A percentile compares a stretch with the other conserved stretches of the same genome.
Conservation (phyloP, 148 eudicot species). For the Rhododendron griersonianum region DNA sequence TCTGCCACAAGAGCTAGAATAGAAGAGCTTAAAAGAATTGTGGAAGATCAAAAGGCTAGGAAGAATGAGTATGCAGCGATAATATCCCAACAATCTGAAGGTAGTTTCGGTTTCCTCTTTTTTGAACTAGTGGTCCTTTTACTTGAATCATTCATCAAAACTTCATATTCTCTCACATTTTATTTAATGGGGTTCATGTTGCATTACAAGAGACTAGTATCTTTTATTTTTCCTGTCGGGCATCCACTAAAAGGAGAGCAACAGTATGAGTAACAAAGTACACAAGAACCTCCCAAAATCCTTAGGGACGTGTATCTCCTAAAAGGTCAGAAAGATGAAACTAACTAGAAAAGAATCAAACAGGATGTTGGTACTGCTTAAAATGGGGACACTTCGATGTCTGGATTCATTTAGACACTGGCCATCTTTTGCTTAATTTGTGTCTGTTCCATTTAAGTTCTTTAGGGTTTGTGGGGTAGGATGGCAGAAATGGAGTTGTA, state of each 20-base stretch:
- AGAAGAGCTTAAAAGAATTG: conserved; percentile 60
- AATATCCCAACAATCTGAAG: conserved; percentile 64
- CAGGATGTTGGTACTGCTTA: background rate
- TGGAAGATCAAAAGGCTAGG: conserved; percentile 57
- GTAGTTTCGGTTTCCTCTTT: conserved; percentile 23
- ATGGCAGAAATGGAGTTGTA: conserved; percentile 4
- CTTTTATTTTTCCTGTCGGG: background rate
- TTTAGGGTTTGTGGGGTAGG: background rate
- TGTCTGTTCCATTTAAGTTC: background rate
- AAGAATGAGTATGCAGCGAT: conserved; percentile 63
- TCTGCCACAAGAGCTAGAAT: conserved; percentile 56
- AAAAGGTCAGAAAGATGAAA: background rate
- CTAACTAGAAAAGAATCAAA: background rate
- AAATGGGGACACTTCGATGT: background rate
- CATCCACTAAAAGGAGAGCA: background rate
- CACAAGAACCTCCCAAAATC: background rate
- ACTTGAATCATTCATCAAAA: background rate
- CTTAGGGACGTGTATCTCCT: background rate
- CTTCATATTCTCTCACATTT: background rate
- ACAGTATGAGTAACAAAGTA: background rate
- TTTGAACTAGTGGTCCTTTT: background rate
- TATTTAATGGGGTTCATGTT: background rate
- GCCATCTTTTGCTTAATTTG: background rate
- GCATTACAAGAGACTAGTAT: background rate
- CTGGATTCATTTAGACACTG: background rate